These are phyloP conservation scores for Eucalyptus polyanthemos DNA, from an alignment of 345 rosid genomes.

Conservation along the genomic window DNA sequence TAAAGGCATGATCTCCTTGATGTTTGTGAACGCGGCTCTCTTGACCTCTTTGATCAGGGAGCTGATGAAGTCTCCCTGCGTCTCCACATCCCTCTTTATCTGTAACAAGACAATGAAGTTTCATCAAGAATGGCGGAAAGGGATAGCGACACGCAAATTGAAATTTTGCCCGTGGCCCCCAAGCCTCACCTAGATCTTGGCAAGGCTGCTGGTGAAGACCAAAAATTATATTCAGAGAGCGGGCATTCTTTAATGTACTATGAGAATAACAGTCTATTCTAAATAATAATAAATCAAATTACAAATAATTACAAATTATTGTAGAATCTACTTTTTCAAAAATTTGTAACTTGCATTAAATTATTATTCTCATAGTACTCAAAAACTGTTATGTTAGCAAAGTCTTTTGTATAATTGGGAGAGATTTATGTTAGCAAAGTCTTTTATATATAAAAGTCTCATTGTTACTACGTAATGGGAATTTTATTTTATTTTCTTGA, in stretches of 20 bases:
- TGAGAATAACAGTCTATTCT: accelerated
- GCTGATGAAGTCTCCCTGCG: constrained; percentile 81
- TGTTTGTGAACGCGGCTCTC: constrained; percentile 55
- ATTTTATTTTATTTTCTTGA: no score
- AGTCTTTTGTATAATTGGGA: accelerated
- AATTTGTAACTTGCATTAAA: no score
- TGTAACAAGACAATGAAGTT: neutral
- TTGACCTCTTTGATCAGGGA: constrained; percentile 80
- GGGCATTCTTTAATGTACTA: accelerated
- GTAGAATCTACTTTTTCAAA: accelerated
- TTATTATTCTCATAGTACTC: no score
- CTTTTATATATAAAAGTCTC: no score
- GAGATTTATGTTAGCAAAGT: neutral
- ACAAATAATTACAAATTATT: no score
- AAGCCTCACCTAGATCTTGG: accelerated
- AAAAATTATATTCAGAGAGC: no score
- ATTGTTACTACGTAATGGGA: neutral
- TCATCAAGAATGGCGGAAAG: neutral
- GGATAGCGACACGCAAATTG: neutral
- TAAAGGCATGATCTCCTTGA: constrained; percentile 79
- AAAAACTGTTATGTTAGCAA: no score
- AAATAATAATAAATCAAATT: no score
- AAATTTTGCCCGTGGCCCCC: accelerated
- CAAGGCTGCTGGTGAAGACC: accelerated
- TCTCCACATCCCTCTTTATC: constrained; percentile 93